phyloP scores from a whole-genome alignment of 2,329 filamentous ascomycete species.

The Neocucurbitaria cava region DNA sequence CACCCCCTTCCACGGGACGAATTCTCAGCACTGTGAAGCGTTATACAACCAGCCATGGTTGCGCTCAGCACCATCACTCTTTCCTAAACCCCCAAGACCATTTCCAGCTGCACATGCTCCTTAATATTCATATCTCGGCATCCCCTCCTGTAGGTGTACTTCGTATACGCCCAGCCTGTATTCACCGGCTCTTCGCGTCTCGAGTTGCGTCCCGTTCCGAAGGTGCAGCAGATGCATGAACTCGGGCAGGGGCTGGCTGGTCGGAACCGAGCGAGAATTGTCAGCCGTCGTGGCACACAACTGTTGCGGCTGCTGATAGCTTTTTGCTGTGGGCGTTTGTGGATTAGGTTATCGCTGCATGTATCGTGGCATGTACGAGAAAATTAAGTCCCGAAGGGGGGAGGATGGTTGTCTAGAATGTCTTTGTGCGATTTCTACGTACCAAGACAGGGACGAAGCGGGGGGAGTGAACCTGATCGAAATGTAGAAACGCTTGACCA shows the following conservation, averaged over 20 bases:
- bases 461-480: no score
- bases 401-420: no score
- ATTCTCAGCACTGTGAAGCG: constrained; percentile 12
- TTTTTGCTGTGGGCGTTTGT: not conserved
- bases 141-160: not conserved
- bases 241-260: no score
- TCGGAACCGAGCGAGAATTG: constrained; percentile 1
- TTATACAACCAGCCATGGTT: constrained; percentile 10
- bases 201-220: constrained; percentile 2
- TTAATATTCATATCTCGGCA: not conserved
- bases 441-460: no score
- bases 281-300: constrained; percentile 2
- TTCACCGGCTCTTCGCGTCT: constrained; percentile 1
- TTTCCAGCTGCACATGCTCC: not conserved
- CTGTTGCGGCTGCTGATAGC: no score
- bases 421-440: no score
- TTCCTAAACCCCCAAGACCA: not conserved
- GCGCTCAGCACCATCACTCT: not conserved
- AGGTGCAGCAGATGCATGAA: not conserved
- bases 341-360: no score
- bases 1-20: not conserved
- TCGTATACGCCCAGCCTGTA: not conserved
- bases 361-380: no score
- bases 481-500: no score
- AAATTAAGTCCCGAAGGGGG: no score